Base-by-base conservation (phyloP, 106 monocot genomes). In the Cymbidium sinense region DNA sequence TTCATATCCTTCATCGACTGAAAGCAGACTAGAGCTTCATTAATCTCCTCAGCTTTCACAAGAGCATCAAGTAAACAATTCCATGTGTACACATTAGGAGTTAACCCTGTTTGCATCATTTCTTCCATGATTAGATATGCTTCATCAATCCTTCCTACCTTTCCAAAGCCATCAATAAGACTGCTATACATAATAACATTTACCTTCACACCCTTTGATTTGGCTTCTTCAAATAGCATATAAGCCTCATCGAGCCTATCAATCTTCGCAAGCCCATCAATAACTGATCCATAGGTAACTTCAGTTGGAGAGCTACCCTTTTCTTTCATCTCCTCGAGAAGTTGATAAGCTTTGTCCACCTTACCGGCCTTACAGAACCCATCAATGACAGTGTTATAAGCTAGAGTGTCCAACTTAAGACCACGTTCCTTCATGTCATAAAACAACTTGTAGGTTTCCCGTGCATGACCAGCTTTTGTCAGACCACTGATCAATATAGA, bases 191-290 rank as follows among this genome's bases (percentile, higher is more conserved):
- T 51, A 73, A 99, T 81, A 73, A 87, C 90, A 90, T 99, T 99
- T 39, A 93, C 61, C 44, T 78, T 83, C 33, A 91, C 64, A 30
- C 86, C 88, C 80, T 95, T 90, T 20, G 90, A 90, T 82, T 99
- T 99, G 37, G 99, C 99, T 89, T 99, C 99, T 85, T 99, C 95
- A 82, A 99, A 99, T 20, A 99, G 88, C 99, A 99, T 93, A 75
- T 99, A 99, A 75, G 99, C 87, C 81, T 99, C 99, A 81, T 99
- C 95, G 35, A 99, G 89, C 78, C 92, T 87, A 79, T 95, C 92
- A 74, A 99, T 95, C 79, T 99, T 99, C 21, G 92, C 86, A 61
- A 99, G 87, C 11, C 99, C 99, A 85, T 99, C 95, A 67, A 99
- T 80, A 47, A 99, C 82, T 30, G 90, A 81, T 64, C 99, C 99